These are phyloP conservation scores for Pyrus pyrifolia DNA, from an alignment of 306 rosid genomes.

Conservation along the genomic window DNA sequence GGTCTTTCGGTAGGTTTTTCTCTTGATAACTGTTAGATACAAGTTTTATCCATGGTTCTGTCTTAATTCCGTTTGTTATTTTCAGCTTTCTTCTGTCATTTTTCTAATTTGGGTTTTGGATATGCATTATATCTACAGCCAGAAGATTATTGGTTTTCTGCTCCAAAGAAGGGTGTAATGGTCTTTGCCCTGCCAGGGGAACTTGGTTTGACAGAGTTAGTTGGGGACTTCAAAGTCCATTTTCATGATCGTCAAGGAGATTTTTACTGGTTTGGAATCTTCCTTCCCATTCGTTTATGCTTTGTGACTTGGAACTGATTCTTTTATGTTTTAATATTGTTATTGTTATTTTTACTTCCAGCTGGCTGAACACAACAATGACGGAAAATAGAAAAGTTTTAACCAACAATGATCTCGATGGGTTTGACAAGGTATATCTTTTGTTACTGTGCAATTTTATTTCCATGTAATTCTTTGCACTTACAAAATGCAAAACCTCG, in stretches of 20 bases:
- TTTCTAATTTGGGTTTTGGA: conserved; percentile 8
- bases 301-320: conserved; percentile 6
- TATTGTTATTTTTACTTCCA: conserved; percentile 23
- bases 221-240: conserved; percentile 92
- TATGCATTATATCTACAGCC: conserved; percentile 43
- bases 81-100: conserved; percentile 5
- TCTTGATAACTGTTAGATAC: conserved; percentile 3
- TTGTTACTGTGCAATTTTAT: background rate
- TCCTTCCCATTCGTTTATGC: conserved; percentile 7
- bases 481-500: background rate
- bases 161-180: conserved; percentile 97
- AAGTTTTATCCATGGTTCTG: conserved; percentile 12
- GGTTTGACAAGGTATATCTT: conserved; percentile 75
- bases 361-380: conserved; percentile 97
- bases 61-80: background rate
- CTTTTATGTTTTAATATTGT: conserved; percentile 6
- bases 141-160: conserved; percentile 92
- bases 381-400: conserved; percentile 77
- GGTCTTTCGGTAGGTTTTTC: conserved; percentile 72
- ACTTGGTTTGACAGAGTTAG: conserved; percentile 85
- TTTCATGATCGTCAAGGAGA: conserved; percentile 97
- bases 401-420: conserved; percentile 72
- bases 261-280: conserved; percentile 70
- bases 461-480: background rate
- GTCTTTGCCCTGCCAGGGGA: conserved; percentile 97